Conservation (phyloP, 495 filamentous ascomycete genomes). For the Umbilicaria muhlenbergii region DNA sequence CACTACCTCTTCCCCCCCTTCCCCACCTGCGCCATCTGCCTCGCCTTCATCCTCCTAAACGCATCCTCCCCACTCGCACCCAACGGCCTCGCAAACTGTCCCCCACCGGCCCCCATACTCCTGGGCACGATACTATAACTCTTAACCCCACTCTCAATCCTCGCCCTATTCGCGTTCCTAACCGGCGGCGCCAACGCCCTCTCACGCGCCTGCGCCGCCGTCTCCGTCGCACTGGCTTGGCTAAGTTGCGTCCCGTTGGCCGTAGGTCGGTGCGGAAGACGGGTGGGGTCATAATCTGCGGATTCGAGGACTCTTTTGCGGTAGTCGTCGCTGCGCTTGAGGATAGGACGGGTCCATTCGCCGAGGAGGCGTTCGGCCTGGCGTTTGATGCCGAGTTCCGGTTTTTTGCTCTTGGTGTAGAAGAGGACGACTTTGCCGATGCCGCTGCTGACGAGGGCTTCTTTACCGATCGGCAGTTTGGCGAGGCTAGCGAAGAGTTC, state of each 20-base stretch:
- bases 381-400: slow-evolving; percentile 76
- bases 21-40: slow-evolving; percentile 39
- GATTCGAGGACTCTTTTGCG: slow-evolving; percentile 52
- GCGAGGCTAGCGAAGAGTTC: slow-evolving; percentile 73
- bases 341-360: slow-evolving; percentile 93
- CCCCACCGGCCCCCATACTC: slow-evolving; percentile 34
- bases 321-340: slow-evolving; percentile 86
- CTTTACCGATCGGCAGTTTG: slow-evolving; percentile 75
- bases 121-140: slow-evolving; percentile 72
- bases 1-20: slow-evolving; percentile 27
- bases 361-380: slow-evolving; percentile 77
- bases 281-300: slow-evolving; percentile 37
- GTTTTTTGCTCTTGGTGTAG: slow-evolving; percentile 87
- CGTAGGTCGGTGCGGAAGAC: slow-evolving; percentile 26
- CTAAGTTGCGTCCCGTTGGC: slow-evolving; percentile 12
- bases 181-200: slow-evolving; percentile 51
- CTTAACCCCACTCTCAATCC: slow-evolving; percentile 48
- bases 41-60: slow-evolving; percentile 66
- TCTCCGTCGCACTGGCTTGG: slow-evolving; percentile 20
- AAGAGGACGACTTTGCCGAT: slow-evolving; percentile 93
- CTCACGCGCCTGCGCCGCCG: slow-evolving; percentile 48
- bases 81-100: slow-evolving; percentile 42
- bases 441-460: slow-evolving; percentile 73
- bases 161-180: slow-evolving; percentile 53
- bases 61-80: slow-evolving; percentile 63